Conservation (phyloP, 495 filamentous ascomycete species). For the Bathelium albidoporum region DNA sequence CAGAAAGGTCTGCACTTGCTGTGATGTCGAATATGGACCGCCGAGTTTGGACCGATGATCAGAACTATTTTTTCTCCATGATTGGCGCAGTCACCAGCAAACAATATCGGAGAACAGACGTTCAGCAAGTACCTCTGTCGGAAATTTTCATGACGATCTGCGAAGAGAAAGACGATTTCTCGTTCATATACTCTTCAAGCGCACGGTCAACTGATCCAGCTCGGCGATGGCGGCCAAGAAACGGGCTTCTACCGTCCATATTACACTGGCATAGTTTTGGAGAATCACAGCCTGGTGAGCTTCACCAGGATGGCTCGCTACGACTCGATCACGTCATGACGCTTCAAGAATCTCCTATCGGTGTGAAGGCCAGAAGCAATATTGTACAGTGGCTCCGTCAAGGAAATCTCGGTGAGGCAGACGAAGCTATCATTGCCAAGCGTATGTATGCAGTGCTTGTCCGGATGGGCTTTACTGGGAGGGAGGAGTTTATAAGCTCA, state of each 20-base stretch:
- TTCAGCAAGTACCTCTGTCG: not conserved
- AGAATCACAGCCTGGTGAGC: not conserved
- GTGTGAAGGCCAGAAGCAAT: not conserved
- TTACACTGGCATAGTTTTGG: constrained; percentile 4
- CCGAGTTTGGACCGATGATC: not conserved
- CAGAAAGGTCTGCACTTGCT: constrained; percentile 14
- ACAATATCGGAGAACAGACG: not conserved
- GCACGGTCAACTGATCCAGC: not conserved
- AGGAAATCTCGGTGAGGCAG: not conserved
- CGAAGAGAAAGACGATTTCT: constrained; percentile 11
- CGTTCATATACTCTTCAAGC: constrained; percentile 12
- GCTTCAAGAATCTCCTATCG: not conserved
- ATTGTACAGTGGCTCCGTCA: not conserved
- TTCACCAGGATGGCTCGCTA: not conserved
- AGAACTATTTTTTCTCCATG: constrained; percentile 16
- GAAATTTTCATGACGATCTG: constrained; percentile 12
- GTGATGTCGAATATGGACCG: constrained; percentile 21
- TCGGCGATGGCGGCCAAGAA: constrained; percentile 6
- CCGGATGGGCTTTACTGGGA: not conserved
- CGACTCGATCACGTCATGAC: not conserved
- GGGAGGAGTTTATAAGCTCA: not conserved
- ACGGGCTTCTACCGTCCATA: constrained; percentile 10
- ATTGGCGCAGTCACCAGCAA: constrained; percentile 11
- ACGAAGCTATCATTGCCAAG: not conserved
- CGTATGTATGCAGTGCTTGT: not conserved